Conservation (phyloP, 2,329 filamentous ascomycete species). For the Fusarium algeriense region DNA sequence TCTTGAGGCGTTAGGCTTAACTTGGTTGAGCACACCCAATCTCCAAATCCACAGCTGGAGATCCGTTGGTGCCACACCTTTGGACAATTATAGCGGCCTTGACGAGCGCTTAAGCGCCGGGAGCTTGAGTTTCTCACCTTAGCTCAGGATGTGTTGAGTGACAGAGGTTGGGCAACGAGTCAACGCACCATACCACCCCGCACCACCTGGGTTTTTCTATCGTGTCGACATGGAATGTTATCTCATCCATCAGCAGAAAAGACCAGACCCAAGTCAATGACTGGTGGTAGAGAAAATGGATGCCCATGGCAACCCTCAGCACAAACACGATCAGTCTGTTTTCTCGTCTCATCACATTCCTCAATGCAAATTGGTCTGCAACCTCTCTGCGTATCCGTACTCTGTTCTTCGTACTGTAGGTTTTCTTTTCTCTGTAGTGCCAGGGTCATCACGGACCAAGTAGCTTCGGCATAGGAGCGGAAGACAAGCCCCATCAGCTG, state of each 20-base stretch:
- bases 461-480: constrained; percentile 32
- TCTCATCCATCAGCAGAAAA: constrained; percentile 23
- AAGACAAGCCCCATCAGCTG: constrained; percentile 33
- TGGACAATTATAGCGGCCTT: constrained; percentile 49
- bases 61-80: constrained; percentile 35
- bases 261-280: constrained; percentile 6
- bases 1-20: constrained; percentile 36
- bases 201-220: not conserved
- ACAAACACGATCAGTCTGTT: constrained; percentile 21
- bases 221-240: constrained; percentile 1
- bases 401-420: constrained; percentile 7
- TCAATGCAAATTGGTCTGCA: constrained; percentile 6
- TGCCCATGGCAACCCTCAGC: constrained; percentile 31
- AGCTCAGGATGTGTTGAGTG: constrained; percentile 3
- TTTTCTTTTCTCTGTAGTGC: constrained; percentile 15
- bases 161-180: constrained; percentile 26
- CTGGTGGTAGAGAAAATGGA: constrained; percentile 28
- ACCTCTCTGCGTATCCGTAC: constrained; percentile 19
- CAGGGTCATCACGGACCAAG: constrained; percentile 38
- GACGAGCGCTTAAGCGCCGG: constrained; percentile 47
- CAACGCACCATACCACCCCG: constrained; percentile 5
- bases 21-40: constrained; percentile 28
- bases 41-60: constrained; percentile 20
- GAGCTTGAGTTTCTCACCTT: constrained; percentile 42
- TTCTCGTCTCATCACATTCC: constrained; percentile 25